These are phyloP conservation scores for Nyctanthes arbortristis DNA, from an alignment of 257 asterid species.

Conservation along the genomic window DNA sequence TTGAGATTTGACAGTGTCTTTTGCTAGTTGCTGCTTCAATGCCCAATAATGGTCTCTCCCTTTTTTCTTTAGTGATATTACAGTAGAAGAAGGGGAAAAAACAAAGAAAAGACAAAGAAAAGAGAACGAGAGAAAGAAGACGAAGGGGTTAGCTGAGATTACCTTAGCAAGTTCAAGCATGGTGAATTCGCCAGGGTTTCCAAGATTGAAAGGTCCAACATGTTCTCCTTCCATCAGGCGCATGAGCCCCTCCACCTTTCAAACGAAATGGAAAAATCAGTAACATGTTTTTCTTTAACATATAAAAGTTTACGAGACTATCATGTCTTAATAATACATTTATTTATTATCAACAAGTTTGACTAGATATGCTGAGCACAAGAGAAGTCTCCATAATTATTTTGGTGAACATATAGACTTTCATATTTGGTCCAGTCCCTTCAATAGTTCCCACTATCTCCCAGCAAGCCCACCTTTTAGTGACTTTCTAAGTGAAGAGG, in stretches of 20 bases:
- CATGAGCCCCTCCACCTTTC: slow-evolving; percentile 88
- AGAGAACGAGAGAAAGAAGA: too few relatives aligned
- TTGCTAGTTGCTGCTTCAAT: too few relatives aligned
- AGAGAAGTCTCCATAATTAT: neutral
- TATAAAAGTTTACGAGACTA: too few relatives aligned
- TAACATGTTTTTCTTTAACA: neutral
- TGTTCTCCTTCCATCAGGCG: slow-evolving; percentile 99
- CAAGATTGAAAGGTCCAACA: slow-evolving; percentile 95
- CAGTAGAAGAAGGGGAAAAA: neutral
- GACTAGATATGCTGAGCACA: neutral
- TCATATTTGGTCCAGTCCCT: neutral
- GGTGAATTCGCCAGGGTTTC: slow-evolving; percentile 95
- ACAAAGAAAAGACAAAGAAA: too few relatives aligned
- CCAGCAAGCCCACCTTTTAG: too few relatives aligned
- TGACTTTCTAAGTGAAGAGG: too few relatives aligned
- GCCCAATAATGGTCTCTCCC: too few relatives aligned
- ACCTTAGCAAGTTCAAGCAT: slow-evolving; percentile 99
- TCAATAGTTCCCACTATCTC: too few relatives aligned
- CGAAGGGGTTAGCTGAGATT: neutral
- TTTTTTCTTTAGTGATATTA: neutral
- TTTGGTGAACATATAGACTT: neutral
- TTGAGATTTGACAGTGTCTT: too few relatives aligned
- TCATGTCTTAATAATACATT: too few relatives aligned
- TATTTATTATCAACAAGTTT: too few relatives aligned
- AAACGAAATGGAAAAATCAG: neutral